phyloP scores from a whole-genome alignment of 345 rosid species.

The Brassica napus region DNA sequence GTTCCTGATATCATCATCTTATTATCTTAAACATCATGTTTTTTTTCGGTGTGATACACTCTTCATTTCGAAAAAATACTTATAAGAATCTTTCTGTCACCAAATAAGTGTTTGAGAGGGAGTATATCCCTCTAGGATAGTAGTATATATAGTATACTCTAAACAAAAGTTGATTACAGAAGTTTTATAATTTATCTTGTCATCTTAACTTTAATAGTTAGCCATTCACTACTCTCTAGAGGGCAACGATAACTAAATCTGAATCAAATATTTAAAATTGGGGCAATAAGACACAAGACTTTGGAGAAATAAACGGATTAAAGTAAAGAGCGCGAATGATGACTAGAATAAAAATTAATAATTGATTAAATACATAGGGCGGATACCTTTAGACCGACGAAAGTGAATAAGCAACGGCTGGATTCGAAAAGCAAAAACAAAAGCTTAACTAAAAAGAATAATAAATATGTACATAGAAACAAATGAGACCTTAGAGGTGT shows the following conservation, averaged over 20 bases:
- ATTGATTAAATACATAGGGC: background rate
- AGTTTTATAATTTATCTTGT: background rate
- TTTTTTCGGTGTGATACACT: background rate
- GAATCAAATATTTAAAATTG: background rate
- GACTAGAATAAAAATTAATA: background rate
- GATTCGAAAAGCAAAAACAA: background rate
- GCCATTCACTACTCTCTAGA: background rate
- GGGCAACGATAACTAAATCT: background rate
- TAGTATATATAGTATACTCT: background rate
- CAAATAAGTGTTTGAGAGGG: background rate
- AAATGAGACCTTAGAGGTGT: background rate
- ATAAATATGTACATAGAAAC: background rate
- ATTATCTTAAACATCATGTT: background rate
- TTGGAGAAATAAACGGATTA: background rate
- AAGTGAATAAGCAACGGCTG: background rate
- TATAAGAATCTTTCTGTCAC: background rate
- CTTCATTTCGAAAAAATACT: background rate
- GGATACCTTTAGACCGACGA: background rate
- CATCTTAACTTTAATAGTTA: background rate
- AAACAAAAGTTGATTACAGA: background rate
- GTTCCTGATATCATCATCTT: background rate
- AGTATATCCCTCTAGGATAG: background rate
- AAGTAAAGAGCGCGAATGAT: background rate
- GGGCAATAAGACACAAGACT: background rate
- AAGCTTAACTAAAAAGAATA: background rate